Evolutionary conservation across 2,329 filamentous ascomycete species (phyloP).

Genomic region (Cadophora sp.): DNA sequence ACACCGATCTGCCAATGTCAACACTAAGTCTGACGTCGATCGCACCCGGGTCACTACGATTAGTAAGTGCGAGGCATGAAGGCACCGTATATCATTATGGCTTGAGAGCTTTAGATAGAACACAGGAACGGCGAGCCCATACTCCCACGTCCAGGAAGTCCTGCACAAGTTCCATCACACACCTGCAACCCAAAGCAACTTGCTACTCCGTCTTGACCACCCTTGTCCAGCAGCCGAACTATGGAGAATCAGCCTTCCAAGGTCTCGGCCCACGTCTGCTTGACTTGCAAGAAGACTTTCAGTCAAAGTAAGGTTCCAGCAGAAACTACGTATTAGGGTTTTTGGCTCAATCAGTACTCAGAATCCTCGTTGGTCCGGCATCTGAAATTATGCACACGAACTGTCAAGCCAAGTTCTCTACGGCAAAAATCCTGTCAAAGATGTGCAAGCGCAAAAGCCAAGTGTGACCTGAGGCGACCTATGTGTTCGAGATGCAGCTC

Average conservation of each 20-base stretch:
- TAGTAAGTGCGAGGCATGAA: background rate
- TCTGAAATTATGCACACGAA: conserved; percentile 26
- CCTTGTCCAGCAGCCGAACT: background rate
- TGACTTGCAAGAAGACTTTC: conserved; percentile 25
- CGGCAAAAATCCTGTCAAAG: conserved; percentile 42
- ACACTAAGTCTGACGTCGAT: background rate
- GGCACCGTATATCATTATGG: background rate
- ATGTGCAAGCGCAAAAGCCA: conserved; percentile 42
- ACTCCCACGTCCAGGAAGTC: background rate
- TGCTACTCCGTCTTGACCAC: conserved; percentile 3
- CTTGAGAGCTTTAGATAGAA: background rate
- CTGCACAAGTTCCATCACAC: conserved; percentile 5
- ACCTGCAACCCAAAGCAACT: background rate
- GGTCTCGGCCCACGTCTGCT: conserved; percentile 11
- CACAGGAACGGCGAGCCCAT: background rate
- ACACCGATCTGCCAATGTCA: background rate
- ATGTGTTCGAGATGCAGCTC: conserved; percentile 39
- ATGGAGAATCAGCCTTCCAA: background rate
- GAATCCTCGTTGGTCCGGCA: conserved; percentile 30
- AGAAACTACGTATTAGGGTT: background rate
- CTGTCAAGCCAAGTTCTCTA: conserved; percentile 14
- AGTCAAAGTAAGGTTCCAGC: conserved; percentile 24
- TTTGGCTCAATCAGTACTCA: conserved; percentile 3
- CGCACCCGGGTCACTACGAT: background rate
- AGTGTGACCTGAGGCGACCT: conserved; percentile 41